Evolutionary conservation across 805 yeast genomes (phyloP), one percentile per base, ranked within the genome.

Genomic region (Maudiozyma bulderi): DNA sequence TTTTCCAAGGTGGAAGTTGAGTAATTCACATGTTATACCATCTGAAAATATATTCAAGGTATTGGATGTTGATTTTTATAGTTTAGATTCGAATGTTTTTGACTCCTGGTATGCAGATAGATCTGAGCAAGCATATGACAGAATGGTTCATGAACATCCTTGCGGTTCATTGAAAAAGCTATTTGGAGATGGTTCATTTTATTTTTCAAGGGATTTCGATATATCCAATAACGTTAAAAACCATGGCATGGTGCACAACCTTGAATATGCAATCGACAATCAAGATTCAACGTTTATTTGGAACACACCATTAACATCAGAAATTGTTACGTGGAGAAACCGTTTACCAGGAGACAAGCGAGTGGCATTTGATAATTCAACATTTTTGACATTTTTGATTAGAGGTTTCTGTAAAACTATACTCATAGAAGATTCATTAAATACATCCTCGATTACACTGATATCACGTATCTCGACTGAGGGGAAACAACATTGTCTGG

Each of bases 381-480:
- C 79, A 45, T 84, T 93, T 54, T 66, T 90, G 38, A 85, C 95
- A 0, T 82, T 95, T 5, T 83, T 84, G 5, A 86, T 93, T 43
- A 72, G 99, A 56, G 99, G 99, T 0, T 93, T 86, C 71, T 95
- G 95, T 3, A 85, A 85, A 53, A 86, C 96, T 0, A 48, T 52
- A 8, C 31, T 58, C 29, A 46, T 59, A 11, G 63, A 59, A 11
- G 57, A 57, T n/a, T 45, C 50, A 8, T 50, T 54, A 8, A 62
- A 42, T 52, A 59, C 52, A 6, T 51, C 58, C 1, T 61, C 80
- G 4, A 69, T 90, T 45, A 85, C 98, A 0, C 73, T 93, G 8
- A 81, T 93, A 15, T 87, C 97, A 1, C 84, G 91, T 55, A 95
- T 89, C 54, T 86, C 95, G 0, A 86, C 95, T 76, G 85, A 84